Percentiles rank a stretch among this genome's conserved stretches.
phyloP scores from a whole-genome alignment of 208 protist species.

The Trypanosoma cruzi region DNA sequence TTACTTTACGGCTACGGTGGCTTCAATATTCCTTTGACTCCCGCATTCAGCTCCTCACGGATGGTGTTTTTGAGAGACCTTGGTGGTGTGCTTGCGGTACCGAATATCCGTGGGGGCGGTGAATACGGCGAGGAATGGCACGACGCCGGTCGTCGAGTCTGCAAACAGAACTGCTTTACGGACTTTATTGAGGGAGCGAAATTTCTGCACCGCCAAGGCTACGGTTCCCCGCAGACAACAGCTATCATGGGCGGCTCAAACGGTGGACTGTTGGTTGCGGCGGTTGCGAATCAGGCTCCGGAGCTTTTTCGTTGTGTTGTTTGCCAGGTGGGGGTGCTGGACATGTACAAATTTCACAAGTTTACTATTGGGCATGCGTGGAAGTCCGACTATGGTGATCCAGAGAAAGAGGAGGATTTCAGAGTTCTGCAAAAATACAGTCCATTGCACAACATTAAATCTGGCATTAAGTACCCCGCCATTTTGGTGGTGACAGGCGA shows the following conservation, averaged over 20 bases:
- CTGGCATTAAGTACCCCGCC: conserved; percentile 82
- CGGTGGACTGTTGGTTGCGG: conserved; percentile 94
- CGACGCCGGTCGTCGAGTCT: conserved; percentile 72
- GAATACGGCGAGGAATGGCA: conserved; percentile 96
- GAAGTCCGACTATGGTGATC: conserved; percentile 94
- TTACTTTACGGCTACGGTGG: conserved; percentile 96
- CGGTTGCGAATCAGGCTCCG: conserved; percentile 89
- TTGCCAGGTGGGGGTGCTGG: conserved; percentile 92
- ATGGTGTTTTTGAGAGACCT: conserved; percentile 87
- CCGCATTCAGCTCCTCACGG: conserved; percentile 70
- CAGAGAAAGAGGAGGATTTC: conserved; percentile 93
- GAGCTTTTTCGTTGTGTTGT: conserved; percentile 84
- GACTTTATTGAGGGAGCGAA: conserved; percentile 84
- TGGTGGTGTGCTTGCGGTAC: conserved; percentile 81
- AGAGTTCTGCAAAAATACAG: conserved; percentile 93
- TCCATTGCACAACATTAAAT: conserved; percentile 93
- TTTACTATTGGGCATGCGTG: conserved; percentile 95
- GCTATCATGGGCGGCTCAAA: conserved; percentile 95
- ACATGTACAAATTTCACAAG: conserved; percentile 96
- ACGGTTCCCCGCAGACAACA: conserved; percentile 85
- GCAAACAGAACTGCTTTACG: conserved; percentile 93
- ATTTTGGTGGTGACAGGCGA: conserved; percentile 93
- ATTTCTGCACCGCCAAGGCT: conserved; percentile 72
- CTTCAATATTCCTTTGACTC: conserved; percentile 92
- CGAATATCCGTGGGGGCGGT: conserved; percentile 96